Conservation (phyloP, 1,284 basidiomycete genomes). For the Trichosporon asahii region DNA sequence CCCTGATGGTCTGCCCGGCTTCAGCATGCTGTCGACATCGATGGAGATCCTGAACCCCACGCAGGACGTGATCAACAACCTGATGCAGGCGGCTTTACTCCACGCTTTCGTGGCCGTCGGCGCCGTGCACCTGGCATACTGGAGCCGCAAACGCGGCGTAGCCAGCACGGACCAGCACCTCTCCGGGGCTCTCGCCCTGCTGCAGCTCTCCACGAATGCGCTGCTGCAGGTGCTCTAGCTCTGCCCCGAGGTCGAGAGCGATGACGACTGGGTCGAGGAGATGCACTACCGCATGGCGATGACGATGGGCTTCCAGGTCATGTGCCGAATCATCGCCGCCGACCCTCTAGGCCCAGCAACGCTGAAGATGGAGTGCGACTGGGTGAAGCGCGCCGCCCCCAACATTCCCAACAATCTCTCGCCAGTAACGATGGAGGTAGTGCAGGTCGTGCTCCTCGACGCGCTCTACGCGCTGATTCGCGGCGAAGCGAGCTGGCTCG, state of each 20-base stretch:
- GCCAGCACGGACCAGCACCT: slow-evolving; percentile 13
- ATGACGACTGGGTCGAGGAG: slow-evolving; percentile 13
- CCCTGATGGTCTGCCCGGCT: not conserved
- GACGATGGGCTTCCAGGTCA: slow-evolving; percentile 11
- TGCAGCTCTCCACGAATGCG: slow-evolving; percentile 15
- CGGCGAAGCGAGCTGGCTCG: slow-evolving; percentile 12
- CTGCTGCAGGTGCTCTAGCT: slow-evolving; percentile 9
- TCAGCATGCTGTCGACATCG: slow-evolving; percentile 8
- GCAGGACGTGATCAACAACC: not conserved
- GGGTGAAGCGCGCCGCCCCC: not conserved
- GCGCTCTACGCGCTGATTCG: slow-evolving; percentile 9
- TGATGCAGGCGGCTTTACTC: slow-evolving; percentile 16
- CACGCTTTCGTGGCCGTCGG: slow-evolving; percentile 17
- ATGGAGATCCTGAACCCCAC: not conserved
- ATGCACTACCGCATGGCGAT: slow-evolving; percentile 13
- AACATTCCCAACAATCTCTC: not conserved
- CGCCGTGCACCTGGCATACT: slow-evolving; percentile 18
- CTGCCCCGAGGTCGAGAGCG: not conserved
- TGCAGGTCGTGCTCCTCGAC: slow-evolving; percentile 9
- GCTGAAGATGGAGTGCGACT: slow-evolving; percentile 13
- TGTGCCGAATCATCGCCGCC: slow-evolving; percentile 5
- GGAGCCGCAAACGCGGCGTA: slow-evolving; percentile 12
- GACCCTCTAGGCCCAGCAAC: slow-evolving; percentile 10
- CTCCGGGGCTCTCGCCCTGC: slow-evolving; percentile 6
- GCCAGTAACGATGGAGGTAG: slow-evolving; percentile 7